These are phyloP conservation scores for Paragyromitra xinjiangensis DNA, from an alignment of 495 filamentous ascomycete species.

Conservation along the genomic window DNA sequence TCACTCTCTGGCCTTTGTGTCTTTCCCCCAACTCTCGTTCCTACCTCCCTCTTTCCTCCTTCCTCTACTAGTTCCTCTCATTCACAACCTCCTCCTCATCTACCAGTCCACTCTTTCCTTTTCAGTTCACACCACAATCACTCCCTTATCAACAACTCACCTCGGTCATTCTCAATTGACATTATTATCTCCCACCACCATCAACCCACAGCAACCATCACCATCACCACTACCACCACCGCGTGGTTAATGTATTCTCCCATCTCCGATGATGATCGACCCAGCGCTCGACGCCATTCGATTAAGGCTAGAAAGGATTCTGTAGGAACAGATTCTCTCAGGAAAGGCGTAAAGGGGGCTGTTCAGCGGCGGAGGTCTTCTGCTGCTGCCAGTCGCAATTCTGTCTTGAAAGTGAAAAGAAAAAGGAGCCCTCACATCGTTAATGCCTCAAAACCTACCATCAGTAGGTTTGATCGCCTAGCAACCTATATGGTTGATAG, in stretches of 20 bases:
- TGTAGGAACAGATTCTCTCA: conserved; percentile 37
- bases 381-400: conserved; percentile 61
- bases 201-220: not conserved
- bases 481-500: conserved; percentile 63
- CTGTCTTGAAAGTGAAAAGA: conserved; percentile 63
- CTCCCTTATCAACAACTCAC: conserved; percentile 21
- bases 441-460: conserved; percentile 53
- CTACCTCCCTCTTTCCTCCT: conserved; percentile 54
- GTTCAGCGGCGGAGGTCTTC: conserved; percentile 54
- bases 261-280: conserved; percentile 51
- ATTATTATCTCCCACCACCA: not conserved
- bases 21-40: conserved; percentile 47
- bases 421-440: conserved; percentile 58
- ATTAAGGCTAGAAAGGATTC: conserved; percentile 43
- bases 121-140: conserved; percentile 54
- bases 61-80: conserved; percentile 39
- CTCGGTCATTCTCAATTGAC: not conserved
- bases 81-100: conserved; percentile 14
- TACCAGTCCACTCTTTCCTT: conserved; percentile 50
- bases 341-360: conserved; percentile 51
- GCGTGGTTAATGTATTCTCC: conserved; percentile 48
- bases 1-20: conserved; percentile 42
- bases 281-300: conserved; percentile 50
- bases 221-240: conserved; percentile 9
- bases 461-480: conserved; percentile 59